These are phyloP conservation scores for Lachnellula willkommii DNA, from an alignment of 2,329 filamentous ascomycete genomes.

Conservation along the genomic window DNA sequence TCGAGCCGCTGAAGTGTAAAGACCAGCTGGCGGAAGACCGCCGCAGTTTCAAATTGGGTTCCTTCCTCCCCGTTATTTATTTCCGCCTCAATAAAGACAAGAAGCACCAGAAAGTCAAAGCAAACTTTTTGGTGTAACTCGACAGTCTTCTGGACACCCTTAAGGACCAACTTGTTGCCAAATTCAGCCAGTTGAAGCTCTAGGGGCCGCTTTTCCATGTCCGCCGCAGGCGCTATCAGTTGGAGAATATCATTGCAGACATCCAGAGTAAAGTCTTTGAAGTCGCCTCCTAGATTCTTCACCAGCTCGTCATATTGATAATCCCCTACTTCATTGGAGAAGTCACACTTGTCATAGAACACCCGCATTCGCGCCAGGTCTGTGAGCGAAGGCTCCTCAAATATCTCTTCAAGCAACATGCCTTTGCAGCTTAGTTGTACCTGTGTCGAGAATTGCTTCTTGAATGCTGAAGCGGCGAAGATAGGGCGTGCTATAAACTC, in stretches of 20 bases:
- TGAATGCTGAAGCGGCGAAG: constrained; percentile 63
- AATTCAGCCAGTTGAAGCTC: constrained; percentile 61
- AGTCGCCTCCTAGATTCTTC: constrained; percentile 61
- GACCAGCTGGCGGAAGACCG: constrained; percentile 66
- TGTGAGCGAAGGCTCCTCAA: constrained; percentile 64
- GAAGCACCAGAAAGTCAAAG: constrained; percentile 74
- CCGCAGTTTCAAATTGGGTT: constrained; percentile 61
- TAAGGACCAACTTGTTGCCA: constrained; percentile 68
- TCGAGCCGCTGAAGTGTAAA: constrained; percentile 67
- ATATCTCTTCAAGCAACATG: constrained; percentile 66
- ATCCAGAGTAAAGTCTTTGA: constrained; percentile 50
- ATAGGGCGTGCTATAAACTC: constrained; percentile 58
- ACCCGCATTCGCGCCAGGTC: constrained; percentile 69
- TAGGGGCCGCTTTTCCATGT: constrained; percentile 24
- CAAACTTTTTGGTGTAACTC: constrained; percentile 68
- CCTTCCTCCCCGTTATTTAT: constrained; percentile 68
- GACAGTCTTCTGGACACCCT: constrained; percentile 73
- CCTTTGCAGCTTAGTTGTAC: constrained; percentile 63
- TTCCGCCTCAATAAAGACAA: constrained; percentile 82
- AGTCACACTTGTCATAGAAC: constrained; percentile 73
- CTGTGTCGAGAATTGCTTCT: constrained; percentile 63
- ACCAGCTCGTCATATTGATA: constrained; percentile 71
- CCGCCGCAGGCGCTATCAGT: constrained; percentile 39
- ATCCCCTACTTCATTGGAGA: constrained; percentile 74
- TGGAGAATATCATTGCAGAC: constrained; percentile 50